Evolutionary conservation across 2,329 filamentous ascomycete species (phyloP).

Genomic region (Alternaria sp.): DNA sequence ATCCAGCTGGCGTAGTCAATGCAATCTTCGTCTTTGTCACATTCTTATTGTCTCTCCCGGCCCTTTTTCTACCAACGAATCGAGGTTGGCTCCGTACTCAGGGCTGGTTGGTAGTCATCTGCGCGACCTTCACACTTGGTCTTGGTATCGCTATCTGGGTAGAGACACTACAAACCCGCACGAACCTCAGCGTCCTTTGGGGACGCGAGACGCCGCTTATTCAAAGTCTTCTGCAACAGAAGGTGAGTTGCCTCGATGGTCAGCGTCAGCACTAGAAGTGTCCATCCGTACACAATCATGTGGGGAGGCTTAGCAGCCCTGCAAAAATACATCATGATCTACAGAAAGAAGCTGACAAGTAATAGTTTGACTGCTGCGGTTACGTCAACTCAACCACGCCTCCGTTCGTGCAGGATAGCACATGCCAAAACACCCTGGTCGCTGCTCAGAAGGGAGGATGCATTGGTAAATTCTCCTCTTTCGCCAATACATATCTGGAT

Average conservation of each 20-base stretch:
- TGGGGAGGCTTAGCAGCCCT: background rate
- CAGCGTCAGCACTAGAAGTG: conserved; percentile 12
- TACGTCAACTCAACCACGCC: conserved; percentile 77
- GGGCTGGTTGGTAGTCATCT: conserved; percentile 72
- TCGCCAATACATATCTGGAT: conserved; percentile 76
- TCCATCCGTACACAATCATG: background rate
- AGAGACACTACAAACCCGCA: conserved; percentile 73
- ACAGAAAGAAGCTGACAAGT: conserved; percentile 29
- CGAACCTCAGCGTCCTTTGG: conserved; percentile 70
- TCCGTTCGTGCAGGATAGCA: conserved; percentile 73
- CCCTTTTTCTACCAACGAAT: conserved; percentile 71
- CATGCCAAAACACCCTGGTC: conserved; percentile 74
- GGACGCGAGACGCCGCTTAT: conserved; percentile 62
- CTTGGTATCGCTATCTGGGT: conserved; percentile 71
- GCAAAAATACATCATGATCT: conserved; percentile 5
- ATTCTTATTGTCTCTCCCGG: conserved; percentile 75
- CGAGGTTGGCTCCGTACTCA: conserved; percentile 76
- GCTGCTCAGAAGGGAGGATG: conserved; percentile 77
- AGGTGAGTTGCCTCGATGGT: conserved; percentile 59
- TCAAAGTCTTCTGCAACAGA: conserved; percentile 75
- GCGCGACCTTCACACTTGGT: conserved; percentile 70
- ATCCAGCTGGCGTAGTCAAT: conserved; percentile 73
- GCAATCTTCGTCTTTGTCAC: conserved; percentile 75
- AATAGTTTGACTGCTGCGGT: conserved; percentile 80
- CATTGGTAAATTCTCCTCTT: conserved; percentile 71